Conservation (phyloP, 768 basidiomycete genomes). For the Cystobasidium ongulense region DNA sequence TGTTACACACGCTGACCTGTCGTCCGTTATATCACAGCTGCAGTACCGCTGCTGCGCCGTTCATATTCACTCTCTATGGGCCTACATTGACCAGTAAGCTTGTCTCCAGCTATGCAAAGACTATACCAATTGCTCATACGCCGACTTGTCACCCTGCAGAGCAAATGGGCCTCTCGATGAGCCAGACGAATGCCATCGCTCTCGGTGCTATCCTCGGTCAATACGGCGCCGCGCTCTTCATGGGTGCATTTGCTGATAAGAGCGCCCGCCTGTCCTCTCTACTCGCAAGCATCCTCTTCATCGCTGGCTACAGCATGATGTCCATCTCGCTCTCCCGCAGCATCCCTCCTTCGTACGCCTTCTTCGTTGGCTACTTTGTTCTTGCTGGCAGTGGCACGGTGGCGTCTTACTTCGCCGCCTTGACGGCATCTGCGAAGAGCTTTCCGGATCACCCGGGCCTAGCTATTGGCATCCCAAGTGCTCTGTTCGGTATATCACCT, state of each 20-base stretch:
- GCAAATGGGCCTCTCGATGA: conserved; percentile 14
- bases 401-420: conserved; percentile 34
- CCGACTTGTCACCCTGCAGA: not conserved
- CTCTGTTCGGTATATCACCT: conserved; percentile 39
- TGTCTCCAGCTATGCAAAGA: not conserved
- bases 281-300: conserved; percentile 52
- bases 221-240: conserved; percentile 3
- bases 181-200: conserved; percentile 4
- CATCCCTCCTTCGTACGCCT: conserved; percentile 1
- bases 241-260: conserved; percentile 65
- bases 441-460: conserved; percentile 38
- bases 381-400: conserved; percentile 35
- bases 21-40: conserved; percentile 17
- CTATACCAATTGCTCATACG: not conserved
- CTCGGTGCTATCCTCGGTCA: conserved; percentile 17
- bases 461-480: conserved; percentile 37
- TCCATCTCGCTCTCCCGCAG: not conserved
- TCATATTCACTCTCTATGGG: conserved; percentile 1
- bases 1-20: not conserved
- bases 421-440: conserved; percentile 33
- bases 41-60: not conserved
- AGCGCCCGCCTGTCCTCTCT: conserved; percentile 73
- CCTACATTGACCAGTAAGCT: not conserved
- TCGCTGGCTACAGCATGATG: not conserved
- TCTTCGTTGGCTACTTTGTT: conserved; percentile 20